Conservation (phyloP, 345 rosid genomes). For the Odontarrhena argentea region DNA sequence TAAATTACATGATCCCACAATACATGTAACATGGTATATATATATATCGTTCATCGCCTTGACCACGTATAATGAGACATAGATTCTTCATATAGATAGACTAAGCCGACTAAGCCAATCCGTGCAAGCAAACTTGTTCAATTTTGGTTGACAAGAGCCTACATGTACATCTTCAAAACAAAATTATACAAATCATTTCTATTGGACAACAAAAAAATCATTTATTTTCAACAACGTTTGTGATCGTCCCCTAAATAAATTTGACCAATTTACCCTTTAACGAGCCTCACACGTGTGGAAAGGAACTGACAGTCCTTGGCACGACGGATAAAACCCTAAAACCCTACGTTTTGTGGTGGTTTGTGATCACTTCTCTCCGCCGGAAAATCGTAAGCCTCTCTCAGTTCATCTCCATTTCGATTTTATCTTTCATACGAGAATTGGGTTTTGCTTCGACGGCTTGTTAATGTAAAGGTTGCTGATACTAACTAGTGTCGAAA, state of each 20-base stretch:
- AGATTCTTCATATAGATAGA: too few species aligned
- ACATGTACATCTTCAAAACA: too few species aligned
- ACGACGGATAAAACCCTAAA: constrained; percentile 32
- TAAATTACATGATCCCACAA: too few species aligned
- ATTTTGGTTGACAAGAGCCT: too few species aligned
- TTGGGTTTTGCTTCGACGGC: constrained; percentile 4
- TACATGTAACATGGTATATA: too few species aligned
- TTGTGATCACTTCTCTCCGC: background rate
- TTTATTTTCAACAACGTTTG: too few species aligned
- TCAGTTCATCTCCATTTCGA: background rate
- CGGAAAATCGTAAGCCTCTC: constrained; percentile 17
- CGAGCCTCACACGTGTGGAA: background rate
- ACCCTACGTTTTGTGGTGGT: constrained; percentile 7
- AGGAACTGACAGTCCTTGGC: background rate
- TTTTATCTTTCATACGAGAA: background rate
- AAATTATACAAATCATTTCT: too few species aligned
- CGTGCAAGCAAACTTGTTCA: too few species aligned
- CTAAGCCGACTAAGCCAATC: too few species aligned
- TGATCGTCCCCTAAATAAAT: background rate
- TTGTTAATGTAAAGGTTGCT: background rate
- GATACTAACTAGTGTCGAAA: background rate
- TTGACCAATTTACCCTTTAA: constrained; percentile 35
- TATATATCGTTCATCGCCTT: too few species aligned
- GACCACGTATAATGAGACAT: too few species aligned
- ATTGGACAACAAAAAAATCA: too few species aligned